Conservation (phyloP, 2,329 filamentous ascomycete genomes). For the Bipolaris sorokiniana region DNA sequence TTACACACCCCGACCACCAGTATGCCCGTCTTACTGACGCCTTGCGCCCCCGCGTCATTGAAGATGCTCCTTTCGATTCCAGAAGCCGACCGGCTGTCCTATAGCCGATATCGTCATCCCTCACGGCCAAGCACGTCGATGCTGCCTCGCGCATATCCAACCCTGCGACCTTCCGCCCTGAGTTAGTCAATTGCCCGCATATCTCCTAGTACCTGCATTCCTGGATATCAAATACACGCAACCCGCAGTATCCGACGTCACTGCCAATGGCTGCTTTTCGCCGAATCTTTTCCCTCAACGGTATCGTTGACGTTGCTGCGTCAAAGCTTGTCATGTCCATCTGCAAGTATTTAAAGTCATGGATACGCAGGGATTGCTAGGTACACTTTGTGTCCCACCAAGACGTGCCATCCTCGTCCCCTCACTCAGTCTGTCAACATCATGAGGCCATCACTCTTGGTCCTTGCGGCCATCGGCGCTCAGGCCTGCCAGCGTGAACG, state of each 20-base stretch:
- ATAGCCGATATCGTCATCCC: constrained; percentile 31
- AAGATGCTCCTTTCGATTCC: background rate
- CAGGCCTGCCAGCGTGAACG: constrained; percentile 46
- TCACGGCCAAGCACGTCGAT: constrained; percentile 31
- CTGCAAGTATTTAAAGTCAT: constrained; percentile 22
- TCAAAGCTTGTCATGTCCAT: constrained; percentile 1
- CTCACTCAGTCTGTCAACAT: constrained; percentile 23
- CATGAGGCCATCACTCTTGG: constrained; percentile 37
- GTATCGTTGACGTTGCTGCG: constrained; percentile 30
- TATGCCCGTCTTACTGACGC: background rate
- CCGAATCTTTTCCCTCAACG: constrained; percentile 8
- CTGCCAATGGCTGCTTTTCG: constrained; percentile 7
- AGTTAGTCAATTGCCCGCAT: constrained; percentile 32
- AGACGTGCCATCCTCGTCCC: constrained; percentile 1
- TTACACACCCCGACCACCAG: background rate
- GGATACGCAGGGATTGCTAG: background rate
- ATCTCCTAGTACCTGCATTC: constrained; percentile 21
- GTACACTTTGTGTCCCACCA: constrained; percentile 8
- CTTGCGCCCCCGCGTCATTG: background rate
- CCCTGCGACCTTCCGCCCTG: constrained; percentile 40
- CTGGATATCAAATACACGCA: background rate
- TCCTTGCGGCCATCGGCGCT: constrained; percentile 40
- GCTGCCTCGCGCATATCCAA: constrained; percentile 22
- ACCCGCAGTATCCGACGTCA: constrained; percentile 9
- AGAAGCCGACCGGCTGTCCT: constrained; percentile 13